Evolutionary conservation across 345 rosid genomes (phyloP), one percentile per base, ranked within the genome.

Genomic region (Triadica sebifera): DNA sequence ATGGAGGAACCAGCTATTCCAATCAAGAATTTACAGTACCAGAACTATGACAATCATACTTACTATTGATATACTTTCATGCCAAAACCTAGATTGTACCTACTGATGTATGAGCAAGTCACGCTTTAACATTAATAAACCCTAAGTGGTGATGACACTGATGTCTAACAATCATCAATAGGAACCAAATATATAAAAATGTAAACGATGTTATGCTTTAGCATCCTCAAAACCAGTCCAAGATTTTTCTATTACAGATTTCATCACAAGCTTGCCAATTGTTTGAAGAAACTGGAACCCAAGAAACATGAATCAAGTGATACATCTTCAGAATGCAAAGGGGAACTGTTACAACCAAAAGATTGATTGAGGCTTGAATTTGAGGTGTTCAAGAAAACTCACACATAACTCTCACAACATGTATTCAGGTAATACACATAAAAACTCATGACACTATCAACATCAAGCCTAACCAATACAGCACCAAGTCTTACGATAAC

Each of bases 401-500:
- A 49, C 64, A 34, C 71, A 65, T 67, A 61, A 65, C 8, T n/a
- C 72, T 70, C 45, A 43, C 56, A 49, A 22, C 52, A 43, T 1
- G 22, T 19, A 45, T 24, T 37, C 24, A 41, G 45, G 34, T 43
- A 25, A 58, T 43, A 5, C 15, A 39, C 66, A 46, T 6, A 72
- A 10, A 22, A 49, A 68, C 47, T 6, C 8, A 43, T 43, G 24
- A 66, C 17, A 76, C 37, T 17, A 68, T 65, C 49, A 50, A 25
- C 13, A 69, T 66, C 59, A 55, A 55, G 59, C 67, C 43, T 17
- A 38, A 62, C 20, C 20, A 20, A 16, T 0, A 11, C 12, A 49
- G 64, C 29, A 69, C 58, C 71, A 68, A 69, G 55, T 65, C 52
- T 65, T 72, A 55, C 22, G 78, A 73, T 45, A 75, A 41, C 84